phyloP scores from a whole-genome alignment of 371 early-diverging fungal species.

The Lichtheimia corymbifera region DNA sequence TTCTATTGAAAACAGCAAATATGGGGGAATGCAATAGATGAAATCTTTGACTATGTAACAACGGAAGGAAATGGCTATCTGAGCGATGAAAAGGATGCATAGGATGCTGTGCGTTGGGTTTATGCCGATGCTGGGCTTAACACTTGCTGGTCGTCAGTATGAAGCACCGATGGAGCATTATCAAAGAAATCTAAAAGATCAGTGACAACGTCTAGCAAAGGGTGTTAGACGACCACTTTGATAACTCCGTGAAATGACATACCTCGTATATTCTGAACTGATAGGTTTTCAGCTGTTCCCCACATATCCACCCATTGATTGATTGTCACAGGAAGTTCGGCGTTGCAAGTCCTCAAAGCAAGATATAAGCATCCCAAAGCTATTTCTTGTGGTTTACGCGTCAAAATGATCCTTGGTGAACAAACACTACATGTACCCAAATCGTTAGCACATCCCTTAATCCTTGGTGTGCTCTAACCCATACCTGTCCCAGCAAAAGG shows the following conservation, averaged over 20 bases:
- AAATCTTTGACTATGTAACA: too few relatives aligned
- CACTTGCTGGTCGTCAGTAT: neutral
- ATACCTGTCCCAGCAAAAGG: constrained; percentile 48
- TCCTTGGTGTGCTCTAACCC: neutral
- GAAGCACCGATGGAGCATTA: neutral
- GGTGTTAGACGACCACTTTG: neutral
- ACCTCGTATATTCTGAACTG: constrained; percentile 48
- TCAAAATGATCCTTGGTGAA: constrained; percentile 42
- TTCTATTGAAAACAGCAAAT: too few relatives aligned
- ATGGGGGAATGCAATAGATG: too few relatives aligned
- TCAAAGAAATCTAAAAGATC: constrained; percentile 38
- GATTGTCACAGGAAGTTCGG: constrained; percentile 45
- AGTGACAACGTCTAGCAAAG: constrained; percentile 30
- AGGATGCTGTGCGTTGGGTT: neutral
- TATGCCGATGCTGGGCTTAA: too few relatives aligned
- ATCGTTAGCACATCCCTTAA: neutral
- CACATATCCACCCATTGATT: constrained; percentile 47
- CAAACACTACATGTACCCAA: constrained; percentile 23
- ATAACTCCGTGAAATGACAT: neutral
- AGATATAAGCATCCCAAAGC: constrained; percentile 51
- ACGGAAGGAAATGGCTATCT: too few relatives aligned
- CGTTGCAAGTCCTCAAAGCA: constrained; percentile 34
- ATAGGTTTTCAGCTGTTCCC: constrained; percentile 49
- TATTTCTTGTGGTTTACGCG: constrained; percentile 34
- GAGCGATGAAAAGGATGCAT: neutral